Base-by-base conservation (phyloP, 768 basidiomycete species). In the Scleroderma citrinum region DNA sequence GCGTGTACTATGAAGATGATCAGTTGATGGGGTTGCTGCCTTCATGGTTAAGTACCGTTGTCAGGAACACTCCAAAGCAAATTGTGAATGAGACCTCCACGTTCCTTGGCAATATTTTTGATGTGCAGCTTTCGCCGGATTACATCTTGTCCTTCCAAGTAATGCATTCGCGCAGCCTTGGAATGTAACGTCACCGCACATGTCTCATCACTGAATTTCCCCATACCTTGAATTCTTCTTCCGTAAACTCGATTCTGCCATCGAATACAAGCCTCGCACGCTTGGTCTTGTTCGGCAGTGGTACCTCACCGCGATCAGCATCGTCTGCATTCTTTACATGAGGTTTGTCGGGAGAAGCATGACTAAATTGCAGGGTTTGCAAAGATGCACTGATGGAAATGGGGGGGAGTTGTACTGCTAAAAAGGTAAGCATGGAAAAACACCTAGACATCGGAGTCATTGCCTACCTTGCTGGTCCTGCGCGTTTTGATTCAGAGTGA, bases 161-260 rank as follows among this genome's bases (percentile, higher is more conserved):
- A 92, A 52, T 82, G 73, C 31, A 77, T 70, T 24, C 89, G 76
- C 21, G 85, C 80, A 50, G 72, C 65, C 84, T 87, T 44, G 43
- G 13, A 26, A 39, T 14, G 17, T 38, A 32, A 31, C 16, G 49
- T 44, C 13, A 53, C 45, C 47, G 32, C 38, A 4, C 26, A 29
- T 29, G 8, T 29, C 26, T 29, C 26, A n/a, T n/a, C n/a, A 29
- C 5, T 43, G 4, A 29, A 14, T 23, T 23, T 19, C 43, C 40
- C 40, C 62, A 52, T 49, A 81, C 90, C 72, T 83, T 85, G 38
- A 92, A 70, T 66, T 92, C 87, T 3, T 87, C 83, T 50, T 91
- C 87, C 5, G 88, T 87, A 32, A 92, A 68, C 60, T 92, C 90
- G 5, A 82, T 92, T 51, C 87, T 75, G 5, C 75, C 67, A 62